Evolutionary conservation across 371 early-diverging fungal genomes (phyloP).

Genomic region (Apophysomyces trapeziformis): DNA sequence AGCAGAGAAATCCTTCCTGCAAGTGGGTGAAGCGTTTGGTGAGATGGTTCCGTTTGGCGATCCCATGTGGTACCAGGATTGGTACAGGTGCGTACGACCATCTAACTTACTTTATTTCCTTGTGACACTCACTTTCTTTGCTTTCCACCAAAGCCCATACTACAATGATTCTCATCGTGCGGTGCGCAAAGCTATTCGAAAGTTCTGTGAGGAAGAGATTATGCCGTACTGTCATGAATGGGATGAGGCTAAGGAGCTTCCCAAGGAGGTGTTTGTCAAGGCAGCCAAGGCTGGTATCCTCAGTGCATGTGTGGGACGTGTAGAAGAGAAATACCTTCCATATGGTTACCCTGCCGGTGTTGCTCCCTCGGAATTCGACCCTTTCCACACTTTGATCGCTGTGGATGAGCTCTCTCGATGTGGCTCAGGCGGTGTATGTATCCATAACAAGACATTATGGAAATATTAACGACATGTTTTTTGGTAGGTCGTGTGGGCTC

Average conservation of each 20-base stretch:
- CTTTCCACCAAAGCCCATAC: constrained; percentile 40
- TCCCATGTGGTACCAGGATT: constrained; percentile 70
- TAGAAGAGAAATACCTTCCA: constrained; percentile 26
- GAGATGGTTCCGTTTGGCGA: constrained; percentile 67
- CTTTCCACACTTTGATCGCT: constrained; percentile 67
- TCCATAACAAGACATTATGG: constrained; percentile 29
- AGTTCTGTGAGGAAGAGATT: constrained; percentile 65
- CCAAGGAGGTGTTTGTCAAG: constrained; percentile 56
- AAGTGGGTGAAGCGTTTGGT: constrained; percentile 31
- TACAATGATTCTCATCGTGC: constrained; percentile 65
- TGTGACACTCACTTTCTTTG: not conserved
- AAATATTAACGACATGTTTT: constrained; percentile 13
- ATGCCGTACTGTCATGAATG: constrained; percentile 69
- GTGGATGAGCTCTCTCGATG: constrained; percentile 70
- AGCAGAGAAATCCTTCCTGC: constrained; percentile 15
- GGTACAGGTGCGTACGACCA: constrained; percentile 20
- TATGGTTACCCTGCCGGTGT: constrained; percentile 36
- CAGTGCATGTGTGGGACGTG: constrained; percentile 44
- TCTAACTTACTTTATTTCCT: not conserved
- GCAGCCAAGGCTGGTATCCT: constrained; percentile 65
- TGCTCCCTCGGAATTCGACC: constrained; percentile 49
- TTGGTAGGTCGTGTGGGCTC: constrained; percentile 41
- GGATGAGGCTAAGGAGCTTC: constrained; percentile 67
- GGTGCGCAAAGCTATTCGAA: constrained; percentile 53
- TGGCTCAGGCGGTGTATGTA: constrained; percentile 72